These are phyloP conservation scores for Leccinum disarticulatum DNA, from an alignment of 768 basidiomycete genomes.

Conservation along the genomic window DNA sequence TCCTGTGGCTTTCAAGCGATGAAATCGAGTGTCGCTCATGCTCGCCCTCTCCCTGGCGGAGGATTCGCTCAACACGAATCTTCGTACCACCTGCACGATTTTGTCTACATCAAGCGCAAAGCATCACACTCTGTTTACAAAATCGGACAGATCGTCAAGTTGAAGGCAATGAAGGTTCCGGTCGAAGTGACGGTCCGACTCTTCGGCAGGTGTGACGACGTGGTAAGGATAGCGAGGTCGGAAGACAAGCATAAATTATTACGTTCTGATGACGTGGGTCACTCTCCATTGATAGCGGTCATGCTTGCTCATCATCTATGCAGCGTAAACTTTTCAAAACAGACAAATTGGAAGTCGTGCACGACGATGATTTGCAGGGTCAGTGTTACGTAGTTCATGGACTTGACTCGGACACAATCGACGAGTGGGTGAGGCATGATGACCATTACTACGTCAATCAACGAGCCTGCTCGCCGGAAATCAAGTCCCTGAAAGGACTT, in stretches of 20 bases:
- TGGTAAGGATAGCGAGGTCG: conserved; percentile 24
- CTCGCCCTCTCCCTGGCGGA: conserved; percentile 30
- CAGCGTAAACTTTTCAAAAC: conserved; percentile 45
- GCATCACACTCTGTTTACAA: conserved; percentile 34
- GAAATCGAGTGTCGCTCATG: conserved; percentile 20
- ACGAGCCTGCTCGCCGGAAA: conserved; percentile 19
- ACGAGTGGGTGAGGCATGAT: conserved; percentile 46
- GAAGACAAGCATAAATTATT: conserved; percentile 17
- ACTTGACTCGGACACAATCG: conserved; percentile 30
- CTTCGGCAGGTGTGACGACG: conserved; percentile 49
- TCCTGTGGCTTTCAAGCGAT: conserved; percentile 44
- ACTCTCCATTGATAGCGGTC: not conserved
- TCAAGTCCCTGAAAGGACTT: conserved; percentile 23
- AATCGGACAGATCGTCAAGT: conserved; percentile 55
- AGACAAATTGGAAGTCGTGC: conserved; percentile 20
- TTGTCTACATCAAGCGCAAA: conserved; percentile 52
- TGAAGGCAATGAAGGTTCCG: conserved; percentile 31
- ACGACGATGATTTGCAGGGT: conserved; percentile 49
- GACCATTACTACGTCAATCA: conserved; percentile 61
- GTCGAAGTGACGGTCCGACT: conserved; percentile 38
- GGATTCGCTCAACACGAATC: conserved; percentile 44
- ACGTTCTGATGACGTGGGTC: conserved; percentile 45
- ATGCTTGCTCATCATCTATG: conserved; percentile 11
- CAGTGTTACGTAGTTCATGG: conserved; percentile 50
- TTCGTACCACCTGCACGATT: conserved; percentile 59